Percentiles rank a stretch among this genome's conserved stretches.
These are phyloP conservation scores for Steccherinum ochraceum DNA, from an alignment of 768 basidiomycete genomes.

Conservation along the genomic window DNA sequence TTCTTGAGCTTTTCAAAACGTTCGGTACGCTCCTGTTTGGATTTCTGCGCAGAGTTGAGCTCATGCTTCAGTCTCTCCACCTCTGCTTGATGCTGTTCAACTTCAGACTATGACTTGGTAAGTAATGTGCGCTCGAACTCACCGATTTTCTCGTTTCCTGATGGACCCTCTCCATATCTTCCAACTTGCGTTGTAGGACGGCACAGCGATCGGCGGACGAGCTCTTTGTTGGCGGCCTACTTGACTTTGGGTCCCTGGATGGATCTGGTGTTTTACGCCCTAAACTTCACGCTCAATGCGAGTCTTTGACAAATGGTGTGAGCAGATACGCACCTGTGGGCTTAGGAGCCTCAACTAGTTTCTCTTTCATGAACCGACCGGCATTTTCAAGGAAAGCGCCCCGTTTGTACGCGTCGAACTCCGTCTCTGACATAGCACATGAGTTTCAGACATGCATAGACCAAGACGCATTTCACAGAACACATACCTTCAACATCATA, in stretches of 20 bases:
- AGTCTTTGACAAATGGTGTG: slow-evolving; percentile 2
- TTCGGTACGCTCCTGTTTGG: slow-evolving; percentile 42
- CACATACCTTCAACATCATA: slow-evolving; percentile 38
- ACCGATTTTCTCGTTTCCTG: slow-evolving; percentile 62
- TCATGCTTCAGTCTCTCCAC: slow-evolving; percentile 56
- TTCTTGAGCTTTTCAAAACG: slow-evolving; percentile 58
- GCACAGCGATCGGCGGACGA: slow-evolving; percentile 41
- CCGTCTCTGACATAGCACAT: slow-evolving; percentile 27
- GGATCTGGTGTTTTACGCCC: slow-evolving; percentile 28
- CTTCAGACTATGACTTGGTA: not conserved
- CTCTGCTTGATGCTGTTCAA: slow-evolving; percentile 50
- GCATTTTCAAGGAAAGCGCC: slow-evolving; percentile 55
- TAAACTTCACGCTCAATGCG: too few relatives aligned
- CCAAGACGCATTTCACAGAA: not conserved
- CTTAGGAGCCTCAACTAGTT: slow-evolving; percentile 36
- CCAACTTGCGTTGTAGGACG: slow-evolving; percentile 53
- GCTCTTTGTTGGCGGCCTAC: slow-evolving; percentile 6
- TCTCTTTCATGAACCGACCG: slow-evolving; percentile 43
- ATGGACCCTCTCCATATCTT: slow-evolving; percentile 58
- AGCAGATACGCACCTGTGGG: slow-evolving; percentile 10
- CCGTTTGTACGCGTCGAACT: slow-evolving; percentile 46
- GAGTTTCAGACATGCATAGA: not conserved
- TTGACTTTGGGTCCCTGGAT: not conserved
- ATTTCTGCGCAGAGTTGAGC: slow-evolving; percentile 41
- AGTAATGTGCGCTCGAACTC: slow-evolving; percentile 17